A percentile compares a stretch with the other conserved stretches of the same genome.
Evolutionary conservation across 1,139 yeast species (phyloP).

Genomic region (Eremothecium coryli): DNA sequence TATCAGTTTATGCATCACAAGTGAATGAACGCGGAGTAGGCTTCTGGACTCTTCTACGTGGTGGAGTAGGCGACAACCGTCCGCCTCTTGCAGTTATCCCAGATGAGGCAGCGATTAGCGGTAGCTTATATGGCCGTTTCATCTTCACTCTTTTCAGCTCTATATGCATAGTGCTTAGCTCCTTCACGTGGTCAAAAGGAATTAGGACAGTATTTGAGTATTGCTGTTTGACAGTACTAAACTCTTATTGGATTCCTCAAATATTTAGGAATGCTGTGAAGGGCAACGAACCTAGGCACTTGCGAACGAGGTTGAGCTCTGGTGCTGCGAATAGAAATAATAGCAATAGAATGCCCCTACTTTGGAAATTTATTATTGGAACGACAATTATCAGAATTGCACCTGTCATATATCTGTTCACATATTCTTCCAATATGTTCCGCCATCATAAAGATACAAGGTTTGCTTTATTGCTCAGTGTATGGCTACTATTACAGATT

Average conservation of each 20-base stretch:
- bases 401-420: constrained; percentile 55
- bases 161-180: constrained; percentile 48
- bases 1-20: constrained; percentile 62
- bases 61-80: constrained; percentile 17
- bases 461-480: constrained; percentile 37
- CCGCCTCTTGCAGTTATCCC: constrained; percentile 24
- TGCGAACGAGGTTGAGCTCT: constrained; percentile 3
- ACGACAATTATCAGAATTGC: constrained; percentile 52
- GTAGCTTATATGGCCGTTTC: constrained; percentile 53
- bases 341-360: constrained; percentile 22
- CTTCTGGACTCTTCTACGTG: constrained; percentile 20
- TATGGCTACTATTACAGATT: constrained; percentile 54
- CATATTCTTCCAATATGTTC: constrained; percentile 40
- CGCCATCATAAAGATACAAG: constrained; percentile 49
- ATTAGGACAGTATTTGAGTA: constrained; percentile 53
- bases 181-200: constrained; percentile 55
- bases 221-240: constrained; percentile 40
- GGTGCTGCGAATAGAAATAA: constrained; percentile 14
- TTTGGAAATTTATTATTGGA: constrained; percentile 51
- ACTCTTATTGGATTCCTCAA: constrained; percentile 89
- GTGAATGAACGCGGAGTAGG: constrained; percentile 44
- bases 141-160: constrained; percentile 51
- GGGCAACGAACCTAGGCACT: constrained; percentile 23
- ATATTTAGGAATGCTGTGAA: constrained; percentile 62
- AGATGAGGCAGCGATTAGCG: constrained; percentile 51